Evolutionary conservation across 106 monocot genomes (phyloP), one percentile per base, ranked within the genome.

Genomic region (Allium cepa): DNA sequence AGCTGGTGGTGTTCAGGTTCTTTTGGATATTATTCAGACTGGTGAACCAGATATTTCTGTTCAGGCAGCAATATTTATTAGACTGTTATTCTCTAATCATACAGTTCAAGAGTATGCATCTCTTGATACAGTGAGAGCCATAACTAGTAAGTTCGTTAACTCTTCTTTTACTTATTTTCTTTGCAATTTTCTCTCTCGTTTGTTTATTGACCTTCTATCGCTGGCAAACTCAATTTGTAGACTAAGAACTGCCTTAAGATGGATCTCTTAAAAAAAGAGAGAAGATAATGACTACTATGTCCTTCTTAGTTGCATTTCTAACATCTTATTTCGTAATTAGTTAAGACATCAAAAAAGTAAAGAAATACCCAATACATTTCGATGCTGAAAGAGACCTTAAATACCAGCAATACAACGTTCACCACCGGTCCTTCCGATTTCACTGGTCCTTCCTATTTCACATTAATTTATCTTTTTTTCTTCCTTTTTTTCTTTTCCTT

Each of bases 41-140:
- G 84, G 93, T 60, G 76, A 87, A 75, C 81, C 93, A 10, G 93
- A 99, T 27, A 99, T 93, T 56, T 93, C 99, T 63, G 83, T 99
- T 68, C 99, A 99, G 71, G 99, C 99, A 59, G 93, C 99, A 52
- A 93, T 90, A 80, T 99, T 99, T 75, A 78, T 99, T 65, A 99
- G 93, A 73, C 83, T 99, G 59, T 79, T 99, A 12, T 99, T 99
- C 75, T 86, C 84, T 49, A 90, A 83, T 79, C 90, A 93, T 73
- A 93, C 99, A 7, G 83, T 99, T 17, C 99, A 99, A 74, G 99
- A 99, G 72, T 99, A 99, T 78, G 99, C 99, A 51, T 93, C 99
- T 17, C 93, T 90, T 64, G 99, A 99, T 70, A 93, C 99, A 28
- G 93, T 99, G 66, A 93, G 93, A 80, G 83, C 87, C 55, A 93